Evolutionary conservation across 129 eudicot species (phyloP), one percentile per base, ranked within the genome.

Genomic region (Rutidosis leptorrhynchoides): DNA sequence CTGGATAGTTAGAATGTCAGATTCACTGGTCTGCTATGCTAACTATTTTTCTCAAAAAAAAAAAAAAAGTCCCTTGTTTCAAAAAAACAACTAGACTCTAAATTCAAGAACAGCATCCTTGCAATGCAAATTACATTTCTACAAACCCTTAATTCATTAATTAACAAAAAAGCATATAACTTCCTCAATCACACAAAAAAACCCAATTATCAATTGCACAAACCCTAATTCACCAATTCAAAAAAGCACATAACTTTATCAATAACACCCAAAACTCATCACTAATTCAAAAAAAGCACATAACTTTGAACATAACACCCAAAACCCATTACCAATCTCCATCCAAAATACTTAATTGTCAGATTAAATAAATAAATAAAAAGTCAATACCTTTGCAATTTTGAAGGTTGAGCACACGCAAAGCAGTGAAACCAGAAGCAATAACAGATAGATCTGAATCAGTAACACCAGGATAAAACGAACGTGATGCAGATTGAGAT

Each of bases 401-500:
- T 46, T 75, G 80, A 19, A 94, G 83, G 3, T 42, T 73, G 67
- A 94, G 95, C 19, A 54, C 9, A 20, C 94, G 80, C 76, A 94
- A 69, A 65, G 81, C 77, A 10, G 84, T 54, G 72, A 94, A 89
- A 6, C 93, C 78, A 14, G 71, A 26, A 21, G 97, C 93, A 20
- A 94, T 78, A 2, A 89, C 97, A 12, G 90, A 48, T 4, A 94
- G 95, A 80, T 94, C 99, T 6, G 87, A 78, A 69, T 94, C 95
- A 5, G 95, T 84, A 58, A 89, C 99, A 30, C 95, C 96, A 0
- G 98, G 98, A 54, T 81, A 88, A 69, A 84, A 94, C 8, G 99
- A 94, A 8, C 99, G 77, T 0, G 86, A 80, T 0, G 74, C 77
- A 2, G 95, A 94, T 73, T 94, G 95, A 3, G 96, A 82, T 6